Percentiles rank a stretch among this genome's conserved stretches.
phyloP scores from a whole-genome alignment of 2,329 filamentous ascomycete genomes.

The Scolecobasidium constrictum region DNA sequence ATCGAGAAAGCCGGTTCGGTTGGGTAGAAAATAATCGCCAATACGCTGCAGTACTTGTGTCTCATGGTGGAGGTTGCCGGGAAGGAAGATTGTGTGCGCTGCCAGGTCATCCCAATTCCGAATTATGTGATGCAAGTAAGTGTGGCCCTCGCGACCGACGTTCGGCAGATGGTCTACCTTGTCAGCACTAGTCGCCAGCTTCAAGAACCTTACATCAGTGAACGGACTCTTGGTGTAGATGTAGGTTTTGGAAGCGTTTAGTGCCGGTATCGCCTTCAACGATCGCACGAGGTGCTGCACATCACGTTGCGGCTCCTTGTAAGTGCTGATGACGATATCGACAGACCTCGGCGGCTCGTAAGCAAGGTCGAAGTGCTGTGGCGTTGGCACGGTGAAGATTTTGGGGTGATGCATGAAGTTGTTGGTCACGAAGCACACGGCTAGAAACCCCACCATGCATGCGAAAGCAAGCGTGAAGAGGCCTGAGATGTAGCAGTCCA shows the following conservation, averaged over 20 bases:
- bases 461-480: neutral
- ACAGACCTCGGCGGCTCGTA: conserved; percentile 16
- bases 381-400: neutral
- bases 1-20: conserved; percentile 33
- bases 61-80: conserved; percentile 32
- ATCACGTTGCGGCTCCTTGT: conserved; percentile 21
- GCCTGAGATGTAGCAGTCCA: too few species aligned
- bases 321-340: conserved; percentile 29
- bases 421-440: neutral
- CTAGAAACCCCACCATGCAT: neutral
- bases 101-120: conserved; percentile 31
- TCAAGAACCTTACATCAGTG: conserved; percentile 14
- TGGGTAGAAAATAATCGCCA: conserved; percentile 25
- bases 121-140: conserved; percentile 37
- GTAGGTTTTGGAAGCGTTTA: conserved; percentile 13
- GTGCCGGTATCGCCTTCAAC: conserved; percentile 16
- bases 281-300: conserved; percentile 15
- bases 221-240: conserved; percentile 23
- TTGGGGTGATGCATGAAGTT: neutral
- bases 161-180: conserved; percentile 23
- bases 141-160: conserved; percentile 34
- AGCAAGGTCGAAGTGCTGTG: conserved; percentile 14
- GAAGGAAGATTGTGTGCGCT: conserved; percentile 36
- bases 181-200: conserved; percentile 16
- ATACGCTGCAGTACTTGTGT: conserved; percentile 26